phyloP scores from a whole-genome alignment of 2,329 filamentous ascomycete genomes.

The Aspergillus flavus region DNA sequence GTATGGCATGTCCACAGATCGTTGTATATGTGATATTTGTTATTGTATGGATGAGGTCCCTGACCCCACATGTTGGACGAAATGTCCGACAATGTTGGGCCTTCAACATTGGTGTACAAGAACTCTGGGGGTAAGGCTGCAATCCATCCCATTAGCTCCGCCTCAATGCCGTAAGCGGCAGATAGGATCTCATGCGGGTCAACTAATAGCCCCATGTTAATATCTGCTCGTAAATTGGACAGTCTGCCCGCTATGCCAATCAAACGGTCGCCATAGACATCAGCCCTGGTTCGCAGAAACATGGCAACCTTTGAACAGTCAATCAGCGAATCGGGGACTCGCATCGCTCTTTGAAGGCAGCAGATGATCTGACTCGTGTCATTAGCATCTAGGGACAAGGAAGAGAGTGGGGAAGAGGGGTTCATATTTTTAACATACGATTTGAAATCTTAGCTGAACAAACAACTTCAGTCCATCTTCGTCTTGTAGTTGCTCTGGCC shows the following conservation, averaged over 20 bases:
- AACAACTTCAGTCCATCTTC: constrained; percentile 55
- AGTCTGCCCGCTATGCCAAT: constrained; percentile 33
- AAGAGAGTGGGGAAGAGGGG: neutral
- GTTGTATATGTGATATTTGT: constrained; percentile 58
- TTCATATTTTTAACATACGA: constrained; percentile 44
- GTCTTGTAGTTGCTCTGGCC: constrained; percentile 39
- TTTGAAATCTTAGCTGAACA: constrained; percentile 59
- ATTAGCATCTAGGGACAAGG: neutral
- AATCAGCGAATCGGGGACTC: constrained; percentile 36
- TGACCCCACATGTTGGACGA: constrained; percentile 40
- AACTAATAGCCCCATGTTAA: constrained; percentile 28
- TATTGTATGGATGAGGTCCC: constrained; percentile 44
- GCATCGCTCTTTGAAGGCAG: constrained; percentile 36
- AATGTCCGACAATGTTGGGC: constrained; percentile 25
- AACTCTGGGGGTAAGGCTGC: constrained; percentile 31
- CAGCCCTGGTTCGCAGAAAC: constrained; percentile 29
- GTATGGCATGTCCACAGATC: constrained; percentile 58
- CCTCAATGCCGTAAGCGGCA: constrained; percentile 36
- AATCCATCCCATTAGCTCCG: constrained; percentile 37
- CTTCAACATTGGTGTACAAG: constrained; percentile 29
- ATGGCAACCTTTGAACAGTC: constrained; percentile 34
- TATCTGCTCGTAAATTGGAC: constrained; percentile 38
- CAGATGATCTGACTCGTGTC: constrained; percentile 35
- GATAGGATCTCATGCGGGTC: constrained; percentile 34
- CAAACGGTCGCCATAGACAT: constrained; percentile 33